A percentile compares a stretch with the other conserved stretches of the same genome.
These are phyloP conservation scores for Podospora pseudocomata DNA, from an alignment of 495 filamentous ascomycete species.

Conservation along the genomic window DNA sequence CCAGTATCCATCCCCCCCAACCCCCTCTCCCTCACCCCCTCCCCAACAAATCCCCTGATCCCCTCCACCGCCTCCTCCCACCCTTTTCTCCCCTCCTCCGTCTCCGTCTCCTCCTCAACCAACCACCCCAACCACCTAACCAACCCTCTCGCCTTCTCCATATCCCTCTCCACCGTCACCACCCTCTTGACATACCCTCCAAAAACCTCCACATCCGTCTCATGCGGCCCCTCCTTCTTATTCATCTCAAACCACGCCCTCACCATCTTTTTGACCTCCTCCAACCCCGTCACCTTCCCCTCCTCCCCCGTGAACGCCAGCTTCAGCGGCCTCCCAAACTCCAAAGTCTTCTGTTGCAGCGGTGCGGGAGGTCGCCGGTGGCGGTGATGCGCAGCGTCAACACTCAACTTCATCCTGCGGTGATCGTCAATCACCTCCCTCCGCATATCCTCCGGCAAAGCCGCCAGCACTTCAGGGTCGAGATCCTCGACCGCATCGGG, in stretches of 20 bases:
- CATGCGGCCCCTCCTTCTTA: constrained; percentile 64
- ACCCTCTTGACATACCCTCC: constrained; percentile 65
- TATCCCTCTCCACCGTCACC: constrained; percentile 65
- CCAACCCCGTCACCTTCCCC: constrained; percentile 26
- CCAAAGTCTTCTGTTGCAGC: constrained; percentile 31
- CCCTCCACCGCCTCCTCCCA: constrained; percentile 50
- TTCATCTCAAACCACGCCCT: constrained; percentile 66
- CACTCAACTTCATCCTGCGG: constrained; percentile 48
- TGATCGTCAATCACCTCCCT: constrained; percentile 73
- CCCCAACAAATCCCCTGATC: constrained; percentile 57
- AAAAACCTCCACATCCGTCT: constrained; percentile 70
- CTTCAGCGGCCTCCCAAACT: constrained; percentile 38
- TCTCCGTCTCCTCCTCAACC: constrained; percentile 48
- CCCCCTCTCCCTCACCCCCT: constrained; percentile 58
- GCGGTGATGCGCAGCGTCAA: too few species aligned
- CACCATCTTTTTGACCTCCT: constrained; percentile 46
- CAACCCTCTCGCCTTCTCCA: constrained; percentile 46
- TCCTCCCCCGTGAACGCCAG: constrained; percentile 29
- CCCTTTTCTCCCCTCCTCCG: constrained; percentile 26
- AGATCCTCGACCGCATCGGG: constrained; percentile 38
- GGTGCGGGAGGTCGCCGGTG: neutral
- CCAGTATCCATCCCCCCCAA: constrained; percentile 59
- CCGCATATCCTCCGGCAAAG: constrained; percentile 76
- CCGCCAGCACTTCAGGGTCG: constrained; percentile 71
- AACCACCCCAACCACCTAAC: constrained; percentile 71